Evolutionary conservation across 306 rosid species (phyloP), one percentile per base, ranked within the genome.

Genomic region (Glycine latifolia): DNA sequence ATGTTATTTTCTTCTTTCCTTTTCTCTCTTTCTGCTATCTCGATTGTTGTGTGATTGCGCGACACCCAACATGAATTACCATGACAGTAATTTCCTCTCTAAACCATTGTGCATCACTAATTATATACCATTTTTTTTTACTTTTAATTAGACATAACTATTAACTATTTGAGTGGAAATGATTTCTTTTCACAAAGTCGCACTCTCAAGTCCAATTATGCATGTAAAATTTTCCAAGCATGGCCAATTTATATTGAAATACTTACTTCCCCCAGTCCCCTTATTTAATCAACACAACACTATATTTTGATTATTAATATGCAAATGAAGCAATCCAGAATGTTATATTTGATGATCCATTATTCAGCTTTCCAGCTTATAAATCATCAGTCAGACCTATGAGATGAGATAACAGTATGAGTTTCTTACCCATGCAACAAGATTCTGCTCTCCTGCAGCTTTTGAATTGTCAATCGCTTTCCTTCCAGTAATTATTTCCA

Each of bases 401-500:
- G 31, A 26, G 31, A 26, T 8, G 17, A 71, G 41, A 72, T 44
- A 71, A 67, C 26, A 15, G 79, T n/a, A 8, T 8, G 47, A 47
- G 41, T 63, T 44, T 87, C 91, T 86, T 89, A 95, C 99, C 97
- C 99, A 95, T 39, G 96, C 92, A 85, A 95, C 99, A 76, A 95
- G 91, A 88, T 91, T 91, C 83, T 93, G 99, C 83, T 95, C 99
- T 76, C 89, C 95, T 20, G 90, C 86, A 77, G 94, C 87, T 88
- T 84, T 91, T 53, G 98, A 88, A 78, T 82, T 81, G 84, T 95
- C 96, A 49, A 95, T 91, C 2, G 97, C 97, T 83, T 83, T 95
- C 89, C 98, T 91, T 77, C 99, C 99, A 0, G 99, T 95, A 75
- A 95, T 91, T 77, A 95, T 89, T 86, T 95, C 99, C 85, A 93